Evolutionary conservation across 208 protist species (phyloP).

Genomic region (Acanthamoeba pearcei): DNA sequence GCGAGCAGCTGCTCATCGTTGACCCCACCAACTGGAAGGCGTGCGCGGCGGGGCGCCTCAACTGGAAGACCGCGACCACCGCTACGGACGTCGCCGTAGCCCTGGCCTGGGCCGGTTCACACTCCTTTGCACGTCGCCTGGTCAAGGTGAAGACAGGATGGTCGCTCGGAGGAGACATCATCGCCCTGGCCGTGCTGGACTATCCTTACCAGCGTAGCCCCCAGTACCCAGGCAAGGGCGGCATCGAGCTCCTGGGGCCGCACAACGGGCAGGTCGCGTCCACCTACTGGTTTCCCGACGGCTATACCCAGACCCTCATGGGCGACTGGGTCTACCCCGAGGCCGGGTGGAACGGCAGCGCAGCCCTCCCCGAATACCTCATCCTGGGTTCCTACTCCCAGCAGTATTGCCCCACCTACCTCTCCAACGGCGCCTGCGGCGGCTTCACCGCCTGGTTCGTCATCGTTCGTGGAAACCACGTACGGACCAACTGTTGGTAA

Average conservation of each 20-base stretch:
- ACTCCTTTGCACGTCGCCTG: not conserved
- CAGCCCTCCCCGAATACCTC: not conserved
- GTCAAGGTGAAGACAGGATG: not conserved
- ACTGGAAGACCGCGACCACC: not conserved
- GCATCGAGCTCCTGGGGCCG: not conserved
- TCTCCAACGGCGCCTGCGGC: not conserved
- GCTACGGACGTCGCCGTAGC: too few relatives aligned
- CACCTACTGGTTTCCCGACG: constrained; percentile 13
- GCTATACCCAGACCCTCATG: not conserved
- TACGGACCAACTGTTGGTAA: not conserved
- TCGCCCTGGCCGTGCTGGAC: not conserved
- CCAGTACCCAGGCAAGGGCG: constrained; percentile 12
- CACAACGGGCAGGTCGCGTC: not conserved
- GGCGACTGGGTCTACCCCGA: not conserved
- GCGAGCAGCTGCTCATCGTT: not conserved
- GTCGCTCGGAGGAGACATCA: not conserved
- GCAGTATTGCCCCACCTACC: constrained; percentile 17
- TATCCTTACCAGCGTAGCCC: not conserved
- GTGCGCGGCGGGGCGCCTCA: not conserved
- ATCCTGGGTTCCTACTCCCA: not conserved
- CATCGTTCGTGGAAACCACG: not conserved
- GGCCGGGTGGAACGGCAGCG: not conserved
- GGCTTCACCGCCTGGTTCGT: not conserved
- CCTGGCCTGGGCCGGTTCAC: not conserved
- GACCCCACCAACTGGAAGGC: not conserved